A percentile compares a stretch with the other conserved stretches of the same genome.
phyloP scores from a whole-genome alignment of 2,329 filamentous ascomycete genomes.

The Aspergillus phoenicis region DNA sequence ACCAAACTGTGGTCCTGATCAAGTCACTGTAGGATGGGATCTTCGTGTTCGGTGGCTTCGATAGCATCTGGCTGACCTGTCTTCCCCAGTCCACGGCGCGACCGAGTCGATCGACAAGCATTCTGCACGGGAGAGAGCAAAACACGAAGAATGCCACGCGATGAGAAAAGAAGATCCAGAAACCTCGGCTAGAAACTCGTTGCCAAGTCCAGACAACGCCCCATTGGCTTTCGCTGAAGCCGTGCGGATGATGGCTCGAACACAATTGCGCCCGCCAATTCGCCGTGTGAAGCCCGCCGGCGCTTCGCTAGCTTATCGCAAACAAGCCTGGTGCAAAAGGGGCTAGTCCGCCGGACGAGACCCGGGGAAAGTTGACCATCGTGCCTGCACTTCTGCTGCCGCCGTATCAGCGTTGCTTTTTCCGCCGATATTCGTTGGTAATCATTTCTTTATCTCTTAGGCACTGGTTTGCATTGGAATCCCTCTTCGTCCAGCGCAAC shows the following conservation, averaged over 20 bases:
- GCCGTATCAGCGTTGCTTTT: not conserved
- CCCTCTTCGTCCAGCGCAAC: not conserved
- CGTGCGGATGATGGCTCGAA: not conserved
- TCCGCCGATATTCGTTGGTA: slow-evolving; percentile 3
- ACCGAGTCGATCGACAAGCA: not conserved
- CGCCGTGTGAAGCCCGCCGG: not conserved
- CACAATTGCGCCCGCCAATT: not conserved
- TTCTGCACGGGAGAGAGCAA: not conserved
- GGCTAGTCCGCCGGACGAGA: not conserved
- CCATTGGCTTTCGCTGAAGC: not conserved
- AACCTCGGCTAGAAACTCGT: not conserved
- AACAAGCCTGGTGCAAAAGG: slow-evolving; percentile 17
- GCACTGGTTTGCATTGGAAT: not conserved
- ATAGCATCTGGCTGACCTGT: not conserved
- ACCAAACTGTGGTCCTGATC: not conserved
- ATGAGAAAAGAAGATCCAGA: not conserved
- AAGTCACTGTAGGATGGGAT: not conserved
- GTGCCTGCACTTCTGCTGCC: not conserved
- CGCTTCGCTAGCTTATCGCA: slow-evolving; percentile 18
- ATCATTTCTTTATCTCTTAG: slow-evolving; percentile 4
- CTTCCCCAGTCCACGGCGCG: not conserved
- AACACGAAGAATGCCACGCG: not conserved
- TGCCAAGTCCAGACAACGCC: not conserved
- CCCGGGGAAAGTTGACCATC: not conserved
- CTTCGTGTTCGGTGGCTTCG: not conserved